phyloP scores from a whole-genome alignment of 2,329 filamentous ascomycete species.

The Plenodomus biglobosus region DNA sequence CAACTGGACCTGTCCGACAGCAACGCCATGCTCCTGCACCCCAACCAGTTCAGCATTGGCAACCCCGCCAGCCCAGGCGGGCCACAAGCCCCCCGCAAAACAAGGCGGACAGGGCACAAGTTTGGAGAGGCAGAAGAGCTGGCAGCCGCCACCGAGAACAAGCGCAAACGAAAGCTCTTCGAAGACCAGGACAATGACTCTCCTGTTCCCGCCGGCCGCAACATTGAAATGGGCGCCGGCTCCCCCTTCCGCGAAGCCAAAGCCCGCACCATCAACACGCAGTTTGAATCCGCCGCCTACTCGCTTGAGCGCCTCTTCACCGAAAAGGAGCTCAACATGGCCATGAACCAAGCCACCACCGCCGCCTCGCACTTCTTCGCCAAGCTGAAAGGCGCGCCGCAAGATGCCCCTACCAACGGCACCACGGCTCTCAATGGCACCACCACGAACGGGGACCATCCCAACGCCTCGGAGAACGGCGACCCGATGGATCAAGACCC shows the following conservation, averaged over 20 bases:
- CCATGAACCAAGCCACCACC: conserved; percentile 62
- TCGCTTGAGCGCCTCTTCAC: conserved; percentile 67
- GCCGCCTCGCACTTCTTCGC: conserved; percentile 61
- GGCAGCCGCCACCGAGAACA: conserved; percentile 53
- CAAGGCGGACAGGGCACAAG: conserved; percentile 61
- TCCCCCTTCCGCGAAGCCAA: conserved; percentile 57
- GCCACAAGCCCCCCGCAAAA: conserved; percentile 63
- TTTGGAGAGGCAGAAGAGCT: conserved; percentile 52
- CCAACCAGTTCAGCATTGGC: conserved; percentile 66
- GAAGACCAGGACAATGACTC: conserved; percentile 62
- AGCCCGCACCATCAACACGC: conserved; percentile 54
- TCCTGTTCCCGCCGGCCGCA: conserved; percentile 54
- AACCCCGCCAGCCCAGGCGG: conserved; percentile 65
- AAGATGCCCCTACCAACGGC: conserved; percentile 37
- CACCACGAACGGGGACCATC: conserved; percentile 33
- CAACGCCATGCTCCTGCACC: conserved; percentile 65
- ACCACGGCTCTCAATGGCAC: conserved; percentile 27
- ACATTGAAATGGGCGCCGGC: conserved; percentile 51
- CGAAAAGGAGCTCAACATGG: conserved; percentile 65
- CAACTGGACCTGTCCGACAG: conserved; percentile 67
- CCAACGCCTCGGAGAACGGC: conserved; percentile 31
- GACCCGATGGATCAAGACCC: conserved; percentile 45
- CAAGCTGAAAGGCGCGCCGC: conserved; percentile 49
- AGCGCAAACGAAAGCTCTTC: conserved; percentile 60
- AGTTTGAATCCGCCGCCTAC: conserved; percentile 61